A percentile compares a stretch with the other conserved stretches of the same genome.
phyloP scores from a whole-genome alignment of 768 basidiomycete species.

The Trametes cinnabarina region DNA sequence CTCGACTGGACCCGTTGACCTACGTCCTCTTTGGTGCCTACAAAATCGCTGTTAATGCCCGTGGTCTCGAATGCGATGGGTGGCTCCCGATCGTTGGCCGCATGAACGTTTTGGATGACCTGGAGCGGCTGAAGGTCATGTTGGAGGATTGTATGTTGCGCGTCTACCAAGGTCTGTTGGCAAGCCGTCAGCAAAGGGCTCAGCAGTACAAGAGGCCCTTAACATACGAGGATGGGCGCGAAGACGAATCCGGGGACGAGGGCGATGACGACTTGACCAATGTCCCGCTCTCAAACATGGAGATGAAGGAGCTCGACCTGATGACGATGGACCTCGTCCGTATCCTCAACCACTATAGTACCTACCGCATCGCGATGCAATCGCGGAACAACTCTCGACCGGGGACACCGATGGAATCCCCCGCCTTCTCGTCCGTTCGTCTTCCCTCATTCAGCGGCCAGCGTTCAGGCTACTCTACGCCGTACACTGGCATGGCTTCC shows the following conservation, averaged over 20 bases:
- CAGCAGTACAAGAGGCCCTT: conserved; percentile 34
- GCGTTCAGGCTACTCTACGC: conserved; percentile 61
- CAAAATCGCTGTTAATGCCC: conserved; percentile 63
- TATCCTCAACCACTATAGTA: conserved; percentile 68
- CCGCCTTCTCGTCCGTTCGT: conserved; percentile 38
- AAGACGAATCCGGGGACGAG: conserved; percentile 60
- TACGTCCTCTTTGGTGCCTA: conserved; percentile 92
- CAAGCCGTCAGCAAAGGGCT: conserved; percentile 32
- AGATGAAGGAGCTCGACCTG: conserved; percentile 72
- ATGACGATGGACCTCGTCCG: conserved; percentile 73
- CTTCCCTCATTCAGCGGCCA: conserved; percentile 37
- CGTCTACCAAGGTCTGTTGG: conserved; percentile 81
- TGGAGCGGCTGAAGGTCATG: conserved; percentile 75
- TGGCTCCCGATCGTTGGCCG: conserved; percentile 82
- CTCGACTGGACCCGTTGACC: conserved; percentile 81
- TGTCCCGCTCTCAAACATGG: conserved; percentile 59
- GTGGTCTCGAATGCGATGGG: conserved; percentile 81
- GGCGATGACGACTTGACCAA: conserved; percentile 43
- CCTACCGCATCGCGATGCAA: conserved; percentile 57
- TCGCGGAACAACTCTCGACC: conserved; percentile 64
- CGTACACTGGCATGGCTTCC: conserved; percentile 40
- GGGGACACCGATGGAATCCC: conserved; percentile 61
- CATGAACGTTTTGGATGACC: conserved; percentile 70
- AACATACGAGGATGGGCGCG: conserved; percentile 38
- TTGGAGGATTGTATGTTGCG: conserved; percentile 85